A percentile compares a stretch with the other conserved stretches of the same genome.
Conservation (phyloP, 768 basidiomycete species). For the Omphalotus guepiniiformis region DNA sequence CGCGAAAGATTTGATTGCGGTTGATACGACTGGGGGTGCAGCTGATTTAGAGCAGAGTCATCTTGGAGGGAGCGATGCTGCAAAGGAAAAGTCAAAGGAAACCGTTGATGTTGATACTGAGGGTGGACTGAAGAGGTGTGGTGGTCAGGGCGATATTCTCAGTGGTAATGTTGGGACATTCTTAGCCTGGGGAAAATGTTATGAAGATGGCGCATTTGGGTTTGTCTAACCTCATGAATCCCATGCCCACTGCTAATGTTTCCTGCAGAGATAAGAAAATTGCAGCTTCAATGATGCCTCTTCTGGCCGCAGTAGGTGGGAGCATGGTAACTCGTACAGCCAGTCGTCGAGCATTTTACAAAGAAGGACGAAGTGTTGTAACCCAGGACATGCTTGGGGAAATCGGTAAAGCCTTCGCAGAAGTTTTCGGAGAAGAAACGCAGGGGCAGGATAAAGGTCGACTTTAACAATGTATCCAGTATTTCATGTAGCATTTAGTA, state of each 20-base stretch:
- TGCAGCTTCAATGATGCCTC: conserved; percentile 63
- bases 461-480: conserved; percentile 25
- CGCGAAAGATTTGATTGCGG: conserved; percentile 73
- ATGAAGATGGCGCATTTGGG: conserved; percentile 82
- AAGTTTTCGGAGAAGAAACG: conserved; percentile 58
- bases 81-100: conserved; percentile 52
- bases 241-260: background rate
- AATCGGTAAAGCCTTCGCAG: conserved; percentile 64
- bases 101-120: conserved; percentile 60
- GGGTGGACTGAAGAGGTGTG: conserved; percentile 89
- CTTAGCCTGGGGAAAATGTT: conserved; percentile 94
- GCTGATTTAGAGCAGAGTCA: conserved; percentile 42
- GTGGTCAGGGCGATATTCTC: conserved; percentile 94
- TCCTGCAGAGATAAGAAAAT: conserved; percentile 45
- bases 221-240: conserved; percentile 28
- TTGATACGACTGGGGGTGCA: conserved; percentile 58
- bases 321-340: conserved; percentile 87
- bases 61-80: conserved; percentile 37
- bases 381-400: conserved; percentile 75
- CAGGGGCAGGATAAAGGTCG: conserved; percentile 36
- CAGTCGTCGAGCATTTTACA: conserved; percentile 70
- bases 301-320: conserved; percentile 81
- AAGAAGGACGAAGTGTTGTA: conserved; percentile 75
- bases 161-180: conserved; percentile 86
- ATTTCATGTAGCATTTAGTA: background rate